These are phyloP conservation scores for Ceratocystis albifundus DNA, from an alignment of 2,329 filamentous ascomycete species.

Conservation along the genomic window DNA sequence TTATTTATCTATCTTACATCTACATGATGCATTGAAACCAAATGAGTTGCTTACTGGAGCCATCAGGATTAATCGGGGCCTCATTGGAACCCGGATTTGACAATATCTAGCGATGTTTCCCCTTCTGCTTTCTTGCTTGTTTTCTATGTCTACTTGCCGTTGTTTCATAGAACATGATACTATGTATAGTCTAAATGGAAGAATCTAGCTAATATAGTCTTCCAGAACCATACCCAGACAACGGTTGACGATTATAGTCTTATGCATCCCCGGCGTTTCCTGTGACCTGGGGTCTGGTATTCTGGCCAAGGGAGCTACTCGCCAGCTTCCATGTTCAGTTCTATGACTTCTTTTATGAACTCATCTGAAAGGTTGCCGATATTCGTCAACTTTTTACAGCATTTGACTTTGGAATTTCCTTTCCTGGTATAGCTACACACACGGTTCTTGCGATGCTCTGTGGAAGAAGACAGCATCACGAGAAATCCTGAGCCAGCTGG, in stretches of 20 bases:
- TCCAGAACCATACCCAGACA: not conserved
- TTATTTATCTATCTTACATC: not conserved
- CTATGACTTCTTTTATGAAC: too few species aligned
- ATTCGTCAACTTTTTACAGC: too few species aligned
- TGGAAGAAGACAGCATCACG: too few species aligned
- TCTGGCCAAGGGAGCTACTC: not conserved
- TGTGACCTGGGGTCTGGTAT: not conserved
- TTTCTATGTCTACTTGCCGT: not conserved
- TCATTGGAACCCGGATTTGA: too few species aligned
- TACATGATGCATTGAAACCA: too few species aligned
- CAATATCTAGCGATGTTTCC: not conserved
- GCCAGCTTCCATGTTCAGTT: too few species aligned
- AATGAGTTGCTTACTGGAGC: not conserved
- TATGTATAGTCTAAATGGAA: not conserved
- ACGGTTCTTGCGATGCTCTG: too few species aligned
- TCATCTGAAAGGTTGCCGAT: too few species aligned
- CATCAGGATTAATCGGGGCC: not conserved
- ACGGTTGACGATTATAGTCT: not conserved
- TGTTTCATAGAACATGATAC: not conserved
- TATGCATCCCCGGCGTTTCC: not conserved
- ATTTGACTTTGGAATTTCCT: too few species aligned
- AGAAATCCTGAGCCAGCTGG: too few species aligned
- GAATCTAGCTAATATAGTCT: not conserved
- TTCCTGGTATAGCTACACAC: too few species aligned
- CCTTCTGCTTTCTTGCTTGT: not conserved